Percentiles rank a stretch among this genome's conserved stretches.
These are phyloP conservation scores for Phalaenopsis equestris DNA, from an alignment of 106 monocot genomes.

Conservation along the genomic window DNA sequence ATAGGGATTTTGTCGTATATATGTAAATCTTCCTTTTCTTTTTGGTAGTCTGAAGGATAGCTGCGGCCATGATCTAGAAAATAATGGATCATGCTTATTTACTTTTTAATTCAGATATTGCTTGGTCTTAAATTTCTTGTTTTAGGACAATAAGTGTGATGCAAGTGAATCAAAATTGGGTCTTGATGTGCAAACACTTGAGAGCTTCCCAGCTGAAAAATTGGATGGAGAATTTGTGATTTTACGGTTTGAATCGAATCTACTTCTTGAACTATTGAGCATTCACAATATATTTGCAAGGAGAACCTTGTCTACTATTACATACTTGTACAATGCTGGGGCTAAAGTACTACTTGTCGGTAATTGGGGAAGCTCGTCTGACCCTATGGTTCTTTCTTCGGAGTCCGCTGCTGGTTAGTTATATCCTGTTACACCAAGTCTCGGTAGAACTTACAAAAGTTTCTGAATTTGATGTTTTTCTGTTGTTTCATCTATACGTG, in stretches of 20 bases:
- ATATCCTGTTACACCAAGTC: background rate
- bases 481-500: too few species aligned
- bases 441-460: background rate
- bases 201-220: constrained; percentile 60
- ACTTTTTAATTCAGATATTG: background rate
- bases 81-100: too few species aligned
- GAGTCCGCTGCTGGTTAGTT: constrained; percentile 61
- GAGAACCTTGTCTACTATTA: constrained; percentile 61
- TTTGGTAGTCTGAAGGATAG: background rate
- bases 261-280: constrained; percentile 17
- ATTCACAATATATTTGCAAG: constrained; percentile 13
- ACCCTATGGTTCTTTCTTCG: constrained; percentile 20
- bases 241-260: constrained; percentile 53
- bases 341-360: constrained; percentile 61
- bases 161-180: constrained; percentile 18
- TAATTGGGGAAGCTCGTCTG: constrained; percentile 36
- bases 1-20: too few species aligned
- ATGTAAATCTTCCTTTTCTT: too few species aligned
- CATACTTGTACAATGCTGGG: constrained; percentile 58
- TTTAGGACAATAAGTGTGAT: constrained; percentile 28
- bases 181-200: constrained; percentile 68
- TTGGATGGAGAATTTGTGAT: constrained; percentile 60
- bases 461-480: background rate
- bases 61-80: too few species aligned
- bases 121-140: background rate